Evolutionary conservation across 768 basidiomycete genomes (phyloP).

Genomic region (Suillus plorans): DNA sequence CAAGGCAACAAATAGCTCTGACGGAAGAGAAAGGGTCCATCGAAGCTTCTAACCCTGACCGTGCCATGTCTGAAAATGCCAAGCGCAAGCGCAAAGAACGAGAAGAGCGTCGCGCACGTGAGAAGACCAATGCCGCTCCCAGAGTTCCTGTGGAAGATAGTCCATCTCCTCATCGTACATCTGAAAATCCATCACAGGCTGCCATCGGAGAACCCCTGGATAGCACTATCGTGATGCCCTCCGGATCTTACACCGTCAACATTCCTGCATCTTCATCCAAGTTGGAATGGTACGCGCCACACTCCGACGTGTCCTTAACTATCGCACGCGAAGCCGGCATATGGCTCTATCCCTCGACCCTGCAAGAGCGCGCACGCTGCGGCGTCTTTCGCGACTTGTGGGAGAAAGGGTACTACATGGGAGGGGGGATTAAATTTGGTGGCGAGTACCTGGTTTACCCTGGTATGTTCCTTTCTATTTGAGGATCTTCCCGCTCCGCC

Average conservation of each 20-base stretch:
- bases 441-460: slow-evolving; percentile 97
- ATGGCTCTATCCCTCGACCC: slow-evolving; percentile 72
- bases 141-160: slow-evolving; percentile 19
- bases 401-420: slow-evolving; percentile 85
- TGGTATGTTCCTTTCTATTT: slow-evolving; percentile 46
- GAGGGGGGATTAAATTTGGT: slow-evolving; percentile 90
- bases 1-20: slow-evolving; percentile 48
- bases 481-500: background rate
- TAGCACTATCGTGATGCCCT: slow-evolving; percentile 12
- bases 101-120: slow-evolving; percentile 44
- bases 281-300: slow-evolving; percentile 65
- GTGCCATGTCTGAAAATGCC: slow-evolving; percentile 61
- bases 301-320: slow-evolving; percentile 54
- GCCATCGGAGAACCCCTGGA: background rate
- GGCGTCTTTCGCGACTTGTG: slow-evolving; percentile 79
- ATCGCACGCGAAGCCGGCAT: slow-evolving; percentile 65
- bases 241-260: slow-evolving; percentile 49
- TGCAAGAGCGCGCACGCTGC: slow-evolving; percentile 71
- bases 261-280: slow-evolving; percentile 65
- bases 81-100: slow-evolving; percentile 70
- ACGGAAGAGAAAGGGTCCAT: slow-evolving; percentile 51
- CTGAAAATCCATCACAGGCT: slow-evolving; percentile 7
- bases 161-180: slow-evolving; percentile 5
- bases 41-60: slow-evolving; percentile 36
- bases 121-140: slow-evolving; percentile 18